phyloP scores from a whole-genome alignment of 2,329 filamentous ascomycete species.

The Moelleriella libera region DNA sequence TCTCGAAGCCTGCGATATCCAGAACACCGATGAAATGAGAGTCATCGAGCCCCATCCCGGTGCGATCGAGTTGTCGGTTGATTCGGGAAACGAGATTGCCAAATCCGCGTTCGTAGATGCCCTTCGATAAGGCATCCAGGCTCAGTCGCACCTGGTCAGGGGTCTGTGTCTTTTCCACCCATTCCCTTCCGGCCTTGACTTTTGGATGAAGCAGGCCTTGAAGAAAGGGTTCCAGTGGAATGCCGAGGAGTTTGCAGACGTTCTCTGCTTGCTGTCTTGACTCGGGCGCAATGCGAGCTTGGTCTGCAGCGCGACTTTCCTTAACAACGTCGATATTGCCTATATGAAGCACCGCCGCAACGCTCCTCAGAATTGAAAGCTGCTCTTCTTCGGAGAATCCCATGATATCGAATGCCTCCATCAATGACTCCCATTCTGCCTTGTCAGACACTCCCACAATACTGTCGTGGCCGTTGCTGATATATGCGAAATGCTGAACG shows the following conservation, averaged over 20 bases:
- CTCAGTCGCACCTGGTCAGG: conserved; percentile 87
- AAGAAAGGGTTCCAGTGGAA: conserved; percentile 71
- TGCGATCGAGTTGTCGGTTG: conserved; percentile 82
- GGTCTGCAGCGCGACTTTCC: conserved; percentile 81
- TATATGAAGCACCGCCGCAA: conserved; percentile 84
- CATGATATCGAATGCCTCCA: conserved; percentile 93
- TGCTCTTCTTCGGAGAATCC: conserved; percentile 82
- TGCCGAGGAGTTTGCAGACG: conserved; percentile 73
- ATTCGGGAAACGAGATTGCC: conserved; percentile 85
- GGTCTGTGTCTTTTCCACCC: conserved; percentile 97
- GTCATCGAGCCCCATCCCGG: conserved; percentile 70
- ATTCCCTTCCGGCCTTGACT: conserved; percentile 91
- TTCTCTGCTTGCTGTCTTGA: conserved; percentile 61
- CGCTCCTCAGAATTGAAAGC: conserved; percentile 64
- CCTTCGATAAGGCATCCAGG: conserved; percentile 85
- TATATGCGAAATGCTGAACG: conserved; percentile 84
- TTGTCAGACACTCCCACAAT: conserved; percentile 82
- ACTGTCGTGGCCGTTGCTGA: conserved; percentile 76
- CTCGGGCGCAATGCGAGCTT: conserved; percentile 68
- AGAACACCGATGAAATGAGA: conserved; percentile 94
- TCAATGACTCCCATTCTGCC: conserved; percentile 77
- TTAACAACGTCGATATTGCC: conserved; percentile 85
- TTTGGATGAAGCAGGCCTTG: conserved; percentile 81
- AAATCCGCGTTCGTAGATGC: conserved; percentile 94
- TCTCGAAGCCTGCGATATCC: conserved; percentile 98